phyloP scores from a whole-genome alignment of 305 asterid genomes.

The Fraxinus ornus region DNA sequence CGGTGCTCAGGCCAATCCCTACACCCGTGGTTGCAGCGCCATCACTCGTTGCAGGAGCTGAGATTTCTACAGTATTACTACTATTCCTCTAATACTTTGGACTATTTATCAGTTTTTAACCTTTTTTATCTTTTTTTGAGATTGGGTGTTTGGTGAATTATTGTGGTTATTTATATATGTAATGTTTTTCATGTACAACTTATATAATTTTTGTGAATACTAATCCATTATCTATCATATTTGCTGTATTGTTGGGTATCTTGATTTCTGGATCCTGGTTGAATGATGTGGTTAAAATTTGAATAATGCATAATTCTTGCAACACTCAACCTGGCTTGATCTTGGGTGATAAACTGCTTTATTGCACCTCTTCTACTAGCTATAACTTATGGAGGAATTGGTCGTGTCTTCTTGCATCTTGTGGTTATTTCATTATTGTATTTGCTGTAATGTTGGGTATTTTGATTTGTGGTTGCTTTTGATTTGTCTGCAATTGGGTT shows the following conservation, averaged over 20 bases:
- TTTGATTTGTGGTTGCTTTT: neutral
- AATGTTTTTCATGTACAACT: neutral
- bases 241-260: neutral
- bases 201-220: constrained; percentile 3
- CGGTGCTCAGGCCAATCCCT: constrained; percentile 72
- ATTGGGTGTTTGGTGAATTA: neutral
- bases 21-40: constrained; percentile 73
- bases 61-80: constrained; percentile 4
- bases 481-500: neutral
- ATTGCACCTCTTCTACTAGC: neutral
- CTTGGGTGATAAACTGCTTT: neutral
- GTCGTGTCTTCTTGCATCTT: neutral
- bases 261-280: neutral
- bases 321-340: neutral
- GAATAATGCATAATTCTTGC: neutral
- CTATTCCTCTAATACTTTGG: neutral
- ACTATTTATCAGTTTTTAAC: neutral
- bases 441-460: neutral
- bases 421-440: neutral
- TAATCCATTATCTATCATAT: neutral
- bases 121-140: neutral
- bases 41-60: constrained; percentile 79
- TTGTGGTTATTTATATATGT: neutral
- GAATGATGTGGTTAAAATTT: neutral
- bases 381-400: neutral